Evolutionary conservation across 345 rosid genomes (phyloP).

Genomic region (Acer saccharum): DNA sequence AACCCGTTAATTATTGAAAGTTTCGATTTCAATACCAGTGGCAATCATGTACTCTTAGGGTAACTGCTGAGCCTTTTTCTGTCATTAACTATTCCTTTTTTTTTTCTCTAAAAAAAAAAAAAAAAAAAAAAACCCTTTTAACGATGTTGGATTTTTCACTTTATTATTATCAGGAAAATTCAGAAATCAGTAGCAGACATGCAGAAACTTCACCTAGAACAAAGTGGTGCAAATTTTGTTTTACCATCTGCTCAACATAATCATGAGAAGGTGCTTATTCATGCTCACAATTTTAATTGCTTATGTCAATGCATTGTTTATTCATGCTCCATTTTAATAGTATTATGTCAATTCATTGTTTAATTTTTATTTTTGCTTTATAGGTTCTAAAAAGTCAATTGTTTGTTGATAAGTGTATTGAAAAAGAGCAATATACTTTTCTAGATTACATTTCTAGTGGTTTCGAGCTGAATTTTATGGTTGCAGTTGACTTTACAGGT

Average conservation of each 20-base stretch:
- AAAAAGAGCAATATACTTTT: constrained; percentile 70
- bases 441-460: constrained; percentile 88
- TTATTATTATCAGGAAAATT: constrained; percentile 46
- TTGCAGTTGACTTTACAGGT: constrained; percentile 96
- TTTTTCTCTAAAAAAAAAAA: neutral
- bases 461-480: constrained; percentile 85
- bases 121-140: neutral
- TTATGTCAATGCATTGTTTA: no score
- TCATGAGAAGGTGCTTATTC: constrained; percentile 59
- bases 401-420: constrained; percentile 65
- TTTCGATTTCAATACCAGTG: constrained; percentile 76
- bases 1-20: constrained; percentile 79
- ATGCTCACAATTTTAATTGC: neutral
- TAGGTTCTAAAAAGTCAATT: constrained; percentile 77
- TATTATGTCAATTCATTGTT: constrained; percentile 3
- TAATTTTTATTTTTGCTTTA: constrained; percentile 5
- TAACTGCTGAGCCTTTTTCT: constrained; percentile 29
- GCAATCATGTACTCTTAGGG: constrained; percentile 76
- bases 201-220: constrained; percentile 57
- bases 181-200: constrained; percentile 72
- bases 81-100: neutral
- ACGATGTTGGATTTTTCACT: constrained; percentile 16
- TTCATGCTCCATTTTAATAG: neutral
- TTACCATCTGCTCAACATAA: constrained; percentile 38
- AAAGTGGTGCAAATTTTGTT: constrained; percentile 50